A percentile compares a stretch with the other conserved stretches of the same genome.
These are phyloP conservation scores for Penicillium sp. DNA, from an alignment of 2,329 filamentous ascomycete genomes.

Conservation along the genomic window DNA sequence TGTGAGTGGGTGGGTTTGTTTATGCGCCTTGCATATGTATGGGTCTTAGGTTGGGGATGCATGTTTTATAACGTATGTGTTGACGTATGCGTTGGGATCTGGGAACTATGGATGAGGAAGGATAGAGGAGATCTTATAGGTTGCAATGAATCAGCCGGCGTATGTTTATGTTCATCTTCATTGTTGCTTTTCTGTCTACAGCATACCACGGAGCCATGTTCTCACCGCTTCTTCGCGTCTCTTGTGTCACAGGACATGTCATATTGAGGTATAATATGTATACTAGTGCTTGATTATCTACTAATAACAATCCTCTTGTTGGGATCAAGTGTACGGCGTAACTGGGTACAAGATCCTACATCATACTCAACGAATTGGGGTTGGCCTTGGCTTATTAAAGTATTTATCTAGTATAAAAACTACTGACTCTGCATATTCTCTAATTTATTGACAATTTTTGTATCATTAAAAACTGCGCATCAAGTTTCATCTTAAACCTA, in stretches of 20 bases:
- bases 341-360: not conserved
- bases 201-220: no score
- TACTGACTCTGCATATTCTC: not conserved
- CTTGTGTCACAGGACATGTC: slow-evolving; percentile 1
- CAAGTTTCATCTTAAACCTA: not conserved
- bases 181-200: not conserved
- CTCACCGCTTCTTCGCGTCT: not conserved
- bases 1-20: not conserved
- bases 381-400: not conserved
- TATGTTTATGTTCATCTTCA: not conserved
- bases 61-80: not conserved
- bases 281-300: not conserved
- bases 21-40: not conserved
- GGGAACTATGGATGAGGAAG: not conserved
- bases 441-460: not conserved
- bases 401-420: not conserved
- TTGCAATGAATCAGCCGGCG: not conserved
- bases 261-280: not conserved
- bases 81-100: not conserved
- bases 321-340: not conserved
- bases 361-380: not conserved
- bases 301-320: not conserved
- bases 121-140: not conserved
- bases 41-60: not conserved
- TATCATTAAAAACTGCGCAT: not conserved